Evolutionary conservation across 371 early-diverging fungal genomes (phyloP).

Genomic region (Lichtheimia ornata): DNA sequence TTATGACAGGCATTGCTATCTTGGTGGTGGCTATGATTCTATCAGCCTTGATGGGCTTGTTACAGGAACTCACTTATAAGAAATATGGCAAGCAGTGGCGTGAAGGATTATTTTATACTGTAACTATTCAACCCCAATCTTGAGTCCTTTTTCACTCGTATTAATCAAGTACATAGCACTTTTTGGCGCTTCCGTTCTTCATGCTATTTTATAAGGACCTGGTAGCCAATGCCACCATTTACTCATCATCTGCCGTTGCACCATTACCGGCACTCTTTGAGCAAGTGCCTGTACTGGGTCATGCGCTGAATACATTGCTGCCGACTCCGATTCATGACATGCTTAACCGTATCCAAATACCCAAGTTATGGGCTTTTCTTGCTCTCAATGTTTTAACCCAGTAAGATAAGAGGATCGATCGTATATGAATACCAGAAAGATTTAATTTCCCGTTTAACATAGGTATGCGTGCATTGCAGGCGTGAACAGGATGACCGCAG

Average conservation of each 20-base stretch:
- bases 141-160: no score
- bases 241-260: constrained; percentile 55
- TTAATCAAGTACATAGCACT: constrained; percentile 53
- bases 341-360: constrained; percentile 35
- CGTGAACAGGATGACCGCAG: constrained; percentile 80
- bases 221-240: constrained; percentile 43
- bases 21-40: constrained; percentile 74
- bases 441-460: background rate
- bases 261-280: constrained; percentile 38
- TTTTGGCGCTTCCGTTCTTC: constrained; percentile 81
- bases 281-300: constrained; percentile 31
- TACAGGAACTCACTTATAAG: constrained; percentile 81
- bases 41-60: constrained; percentile 80
- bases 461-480: constrained; percentile 85
- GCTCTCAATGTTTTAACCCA: constrained; percentile 75
- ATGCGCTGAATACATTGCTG: constrained; percentile 19
- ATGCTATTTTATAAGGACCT: constrained; percentile 71
- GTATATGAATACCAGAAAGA: background rate
- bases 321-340: constrained; percentile 22
- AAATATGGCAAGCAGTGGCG: constrained; percentile 87
- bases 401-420: constrained; percentile 42
- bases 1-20: constrained; percentile 71
- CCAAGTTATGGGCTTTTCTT: constrained; percentile 72
- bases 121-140: constrained; percentile 23
- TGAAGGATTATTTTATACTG: constrained; percentile 88